These are phyloP conservation scores for Zygotorulaspora mrakii DNA, from an alignment of 1,139 yeast genomes.

Conservation along the genomic window DNA sequence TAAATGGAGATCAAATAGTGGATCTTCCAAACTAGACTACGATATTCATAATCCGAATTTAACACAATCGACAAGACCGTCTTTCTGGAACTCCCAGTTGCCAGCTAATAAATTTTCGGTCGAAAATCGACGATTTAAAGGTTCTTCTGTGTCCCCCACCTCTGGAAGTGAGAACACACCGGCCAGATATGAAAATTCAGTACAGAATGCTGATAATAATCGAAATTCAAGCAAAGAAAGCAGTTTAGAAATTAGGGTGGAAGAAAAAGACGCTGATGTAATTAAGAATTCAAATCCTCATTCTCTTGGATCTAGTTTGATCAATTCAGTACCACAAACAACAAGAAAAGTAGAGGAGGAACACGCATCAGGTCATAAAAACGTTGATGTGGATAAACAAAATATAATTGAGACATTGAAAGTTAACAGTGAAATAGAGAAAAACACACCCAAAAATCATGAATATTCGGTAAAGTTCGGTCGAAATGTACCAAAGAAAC, in stretches of 20 bases:
- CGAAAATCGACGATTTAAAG: background rate
- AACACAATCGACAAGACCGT: conserved; percentile 8
- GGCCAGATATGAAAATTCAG: background rate
- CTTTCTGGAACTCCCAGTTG: conserved; percentile 17
- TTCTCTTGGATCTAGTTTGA: conserved; percentile 29
- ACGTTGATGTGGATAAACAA: conserved; percentile 12
- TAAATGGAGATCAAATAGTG: conserved; percentile 24
- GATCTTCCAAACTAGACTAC: conserved; percentile 11
- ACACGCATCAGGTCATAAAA: conserved; percentile 19
- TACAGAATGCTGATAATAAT: background rate
- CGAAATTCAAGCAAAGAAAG: background rate
- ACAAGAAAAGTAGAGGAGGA: conserved; percentile 26
- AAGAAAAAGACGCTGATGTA: conserved; percentile 4
- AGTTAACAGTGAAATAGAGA: background rate
- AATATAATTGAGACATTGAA: background rate
- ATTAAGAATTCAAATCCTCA: conserved; percentile 16
- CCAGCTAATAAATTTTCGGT: background rate
- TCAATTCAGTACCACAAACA: conserved; percentile 32
- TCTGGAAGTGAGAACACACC: conserved; percentile 4
- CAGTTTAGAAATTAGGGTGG: background rate
- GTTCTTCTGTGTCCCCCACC: conserved; percentile 1
- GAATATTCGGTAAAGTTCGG: no score
- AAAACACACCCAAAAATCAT: no score
- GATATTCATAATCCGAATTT: conserved; percentile 5
- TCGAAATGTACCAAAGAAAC: no score